Conservation (phyloP, 1,284 basidiomycete species). For the Ganoderma lucidum region DNA sequence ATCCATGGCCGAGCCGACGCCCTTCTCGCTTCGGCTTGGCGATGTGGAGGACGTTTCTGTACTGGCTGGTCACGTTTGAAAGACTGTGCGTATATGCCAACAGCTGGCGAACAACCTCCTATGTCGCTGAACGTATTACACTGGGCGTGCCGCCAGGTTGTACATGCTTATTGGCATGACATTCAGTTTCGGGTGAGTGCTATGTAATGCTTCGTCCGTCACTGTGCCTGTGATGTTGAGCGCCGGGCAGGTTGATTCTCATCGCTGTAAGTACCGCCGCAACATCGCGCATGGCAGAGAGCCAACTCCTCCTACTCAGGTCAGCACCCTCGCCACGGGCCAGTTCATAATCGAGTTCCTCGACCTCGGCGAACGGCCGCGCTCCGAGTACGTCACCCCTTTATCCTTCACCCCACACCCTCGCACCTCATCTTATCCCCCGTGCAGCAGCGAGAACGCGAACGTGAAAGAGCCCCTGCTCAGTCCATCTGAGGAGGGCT, state of each 20-base stretch:
- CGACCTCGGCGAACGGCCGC: slow-evolving; percentile 34
- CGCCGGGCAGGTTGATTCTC: slow-evolving; percentile 55
- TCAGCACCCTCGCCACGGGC: slow-evolving; percentile 59
- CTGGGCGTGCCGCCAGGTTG: slow-evolving; percentile 45
- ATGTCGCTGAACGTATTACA: slow-evolving; percentile 8
- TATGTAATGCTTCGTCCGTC: not conserved
- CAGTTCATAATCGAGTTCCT: slow-evolving; percentile 64
- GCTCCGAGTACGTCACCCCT: slow-evolving; percentile 27
- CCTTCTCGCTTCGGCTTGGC: slow-evolving; percentile 54
- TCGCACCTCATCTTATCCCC: not conserved
- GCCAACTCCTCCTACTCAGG: slow-evolving; percentile 24
- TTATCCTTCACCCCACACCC: not conserved
- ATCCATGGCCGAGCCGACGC: slow-evolving; percentile 45
- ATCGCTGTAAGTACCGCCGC: slow-evolving; percentile 53
- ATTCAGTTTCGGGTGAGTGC: slow-evolving; percentile 67
- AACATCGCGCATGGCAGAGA: not conserved
- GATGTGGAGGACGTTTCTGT: slow-evolving; percentile 61
- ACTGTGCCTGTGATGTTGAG: not conserved
- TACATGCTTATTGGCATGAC: slow-evolving; percentile 81
- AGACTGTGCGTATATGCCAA: slow-evolving; percentile 58
- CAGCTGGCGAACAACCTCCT: not conserved
- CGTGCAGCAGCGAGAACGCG: slow-evolving; percentile 35
- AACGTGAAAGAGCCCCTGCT: slow-evolving; percentile 48
- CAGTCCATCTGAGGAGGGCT: slow-evolving; percentile 32
- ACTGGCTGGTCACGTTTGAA: slow-evolving; percentile 62